Conservation (phyloP, 2,329 filamentous ascomycete species). For the Penicillium sp. region DNA sequence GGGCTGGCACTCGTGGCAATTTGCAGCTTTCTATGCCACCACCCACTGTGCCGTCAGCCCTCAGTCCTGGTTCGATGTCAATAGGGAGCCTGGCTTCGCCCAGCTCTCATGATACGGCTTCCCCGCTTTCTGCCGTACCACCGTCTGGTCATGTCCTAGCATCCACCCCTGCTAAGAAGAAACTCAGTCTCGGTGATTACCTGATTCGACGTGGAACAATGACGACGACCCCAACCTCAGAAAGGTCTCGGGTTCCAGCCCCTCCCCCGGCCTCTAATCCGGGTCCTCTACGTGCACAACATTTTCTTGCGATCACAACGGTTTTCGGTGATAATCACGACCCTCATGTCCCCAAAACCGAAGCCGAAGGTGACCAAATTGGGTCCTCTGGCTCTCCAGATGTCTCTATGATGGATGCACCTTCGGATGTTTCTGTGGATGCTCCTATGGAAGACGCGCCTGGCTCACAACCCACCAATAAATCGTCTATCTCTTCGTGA, state of each 20-base stretch:
- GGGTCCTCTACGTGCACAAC: background rate
- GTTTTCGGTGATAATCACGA: constrained; percentile 3
- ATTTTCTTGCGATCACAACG: constrained; percentile 2
- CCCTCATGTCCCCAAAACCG: background rate
- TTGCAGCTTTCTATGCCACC: constrained; percentile 33
- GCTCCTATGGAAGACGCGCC: constrained; percentile 35
- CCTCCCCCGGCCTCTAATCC: background rate
- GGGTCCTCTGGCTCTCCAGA: constrained; percentile 27
- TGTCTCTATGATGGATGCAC: constrained; percentile 17
- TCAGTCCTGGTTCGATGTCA: constrained; percentile 32
- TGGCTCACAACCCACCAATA: constrained; percentile 25
- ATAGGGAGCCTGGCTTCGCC: constrained; percentile 33
- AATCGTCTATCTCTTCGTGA: constrained; percentile 31
- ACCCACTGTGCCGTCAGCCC: constrained; percentile 22
- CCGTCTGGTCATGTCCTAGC: constrained; percentile 34
- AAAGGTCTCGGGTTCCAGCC: constrained; percentile 39
- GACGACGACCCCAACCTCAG: constrained; percentile 38
- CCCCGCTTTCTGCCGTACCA: constrained; percentile 22
- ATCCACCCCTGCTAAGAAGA: constrained; percentile 52
- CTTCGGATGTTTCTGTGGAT: constrained; percentile 31
- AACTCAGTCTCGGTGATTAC: constrained; percentile 52
- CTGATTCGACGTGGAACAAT: constrained; percentile 44
- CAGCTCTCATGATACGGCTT: constrained; percentile 26
- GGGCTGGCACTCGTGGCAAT: constrained; percentile 17
- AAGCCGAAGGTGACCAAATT: constrained; percentile 12